Evolutionary conservation across 495 filamentous ascomycete genomes (phyloP).

Genomic region (Pyrenula massariospora): DNA sequence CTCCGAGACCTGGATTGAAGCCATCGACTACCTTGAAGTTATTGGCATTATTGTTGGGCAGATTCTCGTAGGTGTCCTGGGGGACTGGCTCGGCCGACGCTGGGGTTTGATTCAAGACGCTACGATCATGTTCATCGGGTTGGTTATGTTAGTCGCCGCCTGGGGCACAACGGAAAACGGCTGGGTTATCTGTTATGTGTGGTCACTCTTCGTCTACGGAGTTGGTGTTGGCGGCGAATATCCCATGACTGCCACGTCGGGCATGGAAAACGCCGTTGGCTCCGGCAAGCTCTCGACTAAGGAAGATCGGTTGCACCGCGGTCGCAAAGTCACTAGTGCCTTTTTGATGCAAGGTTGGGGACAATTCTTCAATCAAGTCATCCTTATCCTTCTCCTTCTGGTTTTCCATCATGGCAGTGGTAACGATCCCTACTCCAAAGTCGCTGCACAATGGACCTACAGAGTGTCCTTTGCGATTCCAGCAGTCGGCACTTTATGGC

Average conservation of each 20-base stretch:
- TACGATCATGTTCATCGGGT: constrained; percentile 80
- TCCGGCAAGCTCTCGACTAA: constrained; percentile 77
- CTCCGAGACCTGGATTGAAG: constrained; percentile 59
- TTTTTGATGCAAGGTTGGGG: constrained; percentile 98
- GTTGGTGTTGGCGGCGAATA: constrained; percentile 91
- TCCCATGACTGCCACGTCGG: constrained; percentile 88
- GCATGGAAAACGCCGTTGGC: constrained; percentile 82
- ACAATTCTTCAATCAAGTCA: constrained; percentile 79
- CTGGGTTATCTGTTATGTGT: constrained; percentile 88
- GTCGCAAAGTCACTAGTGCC: constrained; percentile 80
- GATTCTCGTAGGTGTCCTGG: constrained; percentile 56
- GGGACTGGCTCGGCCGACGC: constrained; percentile 63
- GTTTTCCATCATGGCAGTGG: constrained; percentile 68
- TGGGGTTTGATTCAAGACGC: constrained; percentile 91
- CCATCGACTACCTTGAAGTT: constrained; percentile 78
- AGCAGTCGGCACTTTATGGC: constrained; percentile 80
- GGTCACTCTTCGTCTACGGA: constrained; percentile 82
- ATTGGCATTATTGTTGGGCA: constrained; percentile 83
- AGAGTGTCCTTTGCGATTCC: constrained; percentile 76
- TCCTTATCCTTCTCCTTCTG: constrained; percentile 70
- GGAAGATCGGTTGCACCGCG: constrained; percentile 85
- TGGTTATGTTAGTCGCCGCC: constrained; percentile 74
- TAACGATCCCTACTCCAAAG: constrained; percentile 57
- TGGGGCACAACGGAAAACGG: constrained; percentile 77
- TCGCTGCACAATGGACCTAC: constrained; percentile 72